Evolutionary conservation across 306 rosid genomes (phyloP).

Genomic region (Cucurbita pepo): DNA sequence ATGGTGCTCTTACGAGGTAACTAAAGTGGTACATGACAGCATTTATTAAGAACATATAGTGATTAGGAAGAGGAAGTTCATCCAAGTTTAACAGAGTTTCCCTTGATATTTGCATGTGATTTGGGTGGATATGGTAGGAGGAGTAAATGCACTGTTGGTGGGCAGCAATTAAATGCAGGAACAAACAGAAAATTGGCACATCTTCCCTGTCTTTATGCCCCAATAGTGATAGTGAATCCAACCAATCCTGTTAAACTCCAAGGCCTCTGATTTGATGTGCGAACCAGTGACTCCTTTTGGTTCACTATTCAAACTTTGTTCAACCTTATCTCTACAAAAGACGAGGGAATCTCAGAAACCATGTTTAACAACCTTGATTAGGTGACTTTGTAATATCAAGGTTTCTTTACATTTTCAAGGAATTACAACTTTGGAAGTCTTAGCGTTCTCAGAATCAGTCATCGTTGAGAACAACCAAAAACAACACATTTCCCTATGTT

Average conservation of each 20-base stretch:
- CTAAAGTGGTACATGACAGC: not conserved
- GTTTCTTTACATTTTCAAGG: not conserved
- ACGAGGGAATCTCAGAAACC: not conserved
- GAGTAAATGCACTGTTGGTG: not conserved
- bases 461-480: not conserved
- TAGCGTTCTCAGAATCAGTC: not conserved
- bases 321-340: not conserved
- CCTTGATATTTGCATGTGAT: not conserved
- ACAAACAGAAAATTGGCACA: not conserved
- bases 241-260: not conserved
- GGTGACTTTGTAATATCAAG: not conserved
- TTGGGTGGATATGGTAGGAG: not conserved
- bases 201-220: not conserved
- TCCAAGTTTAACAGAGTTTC: not conserved
- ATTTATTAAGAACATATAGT: not conserved
- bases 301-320: not conserved
- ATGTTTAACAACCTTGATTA: not conserved
- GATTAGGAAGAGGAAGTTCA: not conserved
- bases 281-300: not conserved
- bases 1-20: not conserved
- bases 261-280: not conserved
- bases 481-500: not conserved
- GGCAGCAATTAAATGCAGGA: not conserved
- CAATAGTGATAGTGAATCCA: not conserved
- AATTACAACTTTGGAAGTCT: not conserved